Evolutionary conservation across 2,329 filamentous ascomycete species (phyloP), one percentile per base, ranked within the genome.

Genomic region (Colletotrichum sp.): DNA sequence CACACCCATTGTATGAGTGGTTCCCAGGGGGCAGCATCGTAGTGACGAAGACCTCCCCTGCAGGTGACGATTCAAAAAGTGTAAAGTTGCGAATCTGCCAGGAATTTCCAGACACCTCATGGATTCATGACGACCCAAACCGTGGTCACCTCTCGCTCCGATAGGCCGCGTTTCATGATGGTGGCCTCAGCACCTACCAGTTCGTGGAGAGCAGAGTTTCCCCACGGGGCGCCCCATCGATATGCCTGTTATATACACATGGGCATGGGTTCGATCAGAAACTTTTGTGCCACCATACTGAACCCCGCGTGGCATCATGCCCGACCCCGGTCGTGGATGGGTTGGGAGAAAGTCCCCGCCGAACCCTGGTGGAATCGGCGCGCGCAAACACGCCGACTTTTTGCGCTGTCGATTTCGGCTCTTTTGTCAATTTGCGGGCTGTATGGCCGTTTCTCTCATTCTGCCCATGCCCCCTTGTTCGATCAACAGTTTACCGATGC

Each of bases 261-360:
- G 71, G 68, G 30, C 32, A 44, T 30, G 57, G 39, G 24, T 34
- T 34, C 15, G 24, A 36, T 28, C 12, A 71, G 63, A 75, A 62
- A 72, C 52, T 60, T 75, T 67, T 30, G 16, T 72, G 36, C n/a
- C 26, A 30, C 39, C 32, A 34, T 32, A 52, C 28, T 68, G 26
- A 49, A 59, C 73, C 69, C 64, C 55, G 63, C 73, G 39, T 73
- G 63, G 55, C 30, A 68, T 49, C 26, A 72, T 67, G 55, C 55
- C 26, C 55, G 7, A 72, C 28, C 36, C 63, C 32, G 30, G 60
- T 52, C 49, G 59, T 13, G n/a, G 26, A 21, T 62, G n/a, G 36
- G 15, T 12, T 60, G 72, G 36, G 49, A 62, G 26, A 62, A 28
- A 30, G 26, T 36, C 34, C 30, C n/a, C 18, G 36, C 32, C 39